Conservation (phyloP, 306 rosid species). For the Dalbergia cultrata region DNA sequence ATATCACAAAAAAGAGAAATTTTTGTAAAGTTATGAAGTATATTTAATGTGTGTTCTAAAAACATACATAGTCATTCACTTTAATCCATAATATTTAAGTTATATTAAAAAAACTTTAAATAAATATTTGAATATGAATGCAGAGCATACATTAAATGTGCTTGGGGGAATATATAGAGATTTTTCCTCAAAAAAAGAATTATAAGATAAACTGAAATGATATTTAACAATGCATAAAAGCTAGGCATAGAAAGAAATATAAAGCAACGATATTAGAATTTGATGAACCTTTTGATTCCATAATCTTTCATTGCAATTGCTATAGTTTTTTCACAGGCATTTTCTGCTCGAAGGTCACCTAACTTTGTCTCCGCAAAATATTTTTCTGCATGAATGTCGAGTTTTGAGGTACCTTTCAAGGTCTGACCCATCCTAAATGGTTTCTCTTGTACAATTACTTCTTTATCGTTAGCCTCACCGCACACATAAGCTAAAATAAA, state of each 20-base stretch:
- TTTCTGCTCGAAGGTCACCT: slow-evolving; percentile 23
- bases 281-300: slow-evolving; percentile 54
- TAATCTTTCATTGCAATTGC: slow-evolving; percentile 46
- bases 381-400: slow-evolving; percentile 41
- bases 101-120: too few relatives aligned
- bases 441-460: slow-evolving; percentile 20
- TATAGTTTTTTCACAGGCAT: slow-evolving; percentile 23
- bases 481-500: slow-evolving; percentile 58
- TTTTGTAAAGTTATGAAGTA: too few relatives aligned
- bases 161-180: too few relatives aligned
- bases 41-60: too few relatives aligned
- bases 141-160: too few relatives aligned
- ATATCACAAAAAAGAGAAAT: background rate
- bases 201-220: too few relatives aligned
- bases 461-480: slow-evolving; percentile 38
- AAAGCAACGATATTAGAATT: background rate
- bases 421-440: slow-evolving; percentile 48
- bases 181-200: too few relatives aligned
- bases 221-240: background rate
- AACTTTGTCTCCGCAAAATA: slow-evolving; percentile 23
- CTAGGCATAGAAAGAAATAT: background rate
- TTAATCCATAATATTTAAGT: too few relatives aligned
- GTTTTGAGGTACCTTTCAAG: background rate
- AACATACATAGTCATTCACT: too few relatives aligned
- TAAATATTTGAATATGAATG: too few relatives aligned